Percentiles rank a stretch among this genome's conserved stretches.
These are phyloP conservation scores for Reticulomyxa filosa DNA, from an alignment of 78 protist genomes.

Conservation along the genomic window DNA sequence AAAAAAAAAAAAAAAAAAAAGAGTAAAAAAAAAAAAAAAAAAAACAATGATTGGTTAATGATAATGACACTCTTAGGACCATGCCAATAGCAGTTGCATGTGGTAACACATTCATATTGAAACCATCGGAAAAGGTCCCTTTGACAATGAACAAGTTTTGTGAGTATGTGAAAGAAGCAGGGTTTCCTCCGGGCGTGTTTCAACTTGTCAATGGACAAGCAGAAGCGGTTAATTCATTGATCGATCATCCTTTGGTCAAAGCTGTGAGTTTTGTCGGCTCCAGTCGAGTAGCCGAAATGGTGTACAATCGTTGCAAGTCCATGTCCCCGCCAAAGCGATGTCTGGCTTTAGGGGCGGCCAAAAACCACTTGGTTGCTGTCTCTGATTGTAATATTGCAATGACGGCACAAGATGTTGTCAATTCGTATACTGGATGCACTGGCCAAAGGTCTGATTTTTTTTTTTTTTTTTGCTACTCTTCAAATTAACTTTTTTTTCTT, in stretches of 20 bases:
- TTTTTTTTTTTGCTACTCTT: too few relatives aligned
- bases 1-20: too few relatives aligned
- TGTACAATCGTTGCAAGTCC: neutral
- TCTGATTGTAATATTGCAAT: neutral
- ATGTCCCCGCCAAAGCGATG: neutral
- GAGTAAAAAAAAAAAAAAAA: too few relatives aligned
- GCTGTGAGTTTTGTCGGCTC: neutral
- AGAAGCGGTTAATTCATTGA: neutral
- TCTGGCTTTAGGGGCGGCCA: neutral
- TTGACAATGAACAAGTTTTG: neutral
- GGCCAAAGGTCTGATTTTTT: too few relatives aligned
- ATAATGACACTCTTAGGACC: too few relatives aligned
- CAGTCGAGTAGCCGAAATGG: neutral
- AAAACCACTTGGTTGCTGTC: neutral
- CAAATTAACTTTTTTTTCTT: too few relatives aligned
- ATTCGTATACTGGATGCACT: neutral
- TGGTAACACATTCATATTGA: too few relatives aligned
- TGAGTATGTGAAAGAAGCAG: neutral
- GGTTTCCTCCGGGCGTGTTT: neutral
- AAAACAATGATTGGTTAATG: too few relatives aligned
- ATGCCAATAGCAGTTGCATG: too few relatives aligned
- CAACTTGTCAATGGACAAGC: neutral
- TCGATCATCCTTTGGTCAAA: neutral
- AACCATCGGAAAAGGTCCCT: neutral
- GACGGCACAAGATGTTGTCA: neutral